Evolutionary conservation across 371 early-diverging fungal genomes (phyloP), one percentile per base, ranked within the genome.

Genomic region (Mortierella sp.): DNA sequence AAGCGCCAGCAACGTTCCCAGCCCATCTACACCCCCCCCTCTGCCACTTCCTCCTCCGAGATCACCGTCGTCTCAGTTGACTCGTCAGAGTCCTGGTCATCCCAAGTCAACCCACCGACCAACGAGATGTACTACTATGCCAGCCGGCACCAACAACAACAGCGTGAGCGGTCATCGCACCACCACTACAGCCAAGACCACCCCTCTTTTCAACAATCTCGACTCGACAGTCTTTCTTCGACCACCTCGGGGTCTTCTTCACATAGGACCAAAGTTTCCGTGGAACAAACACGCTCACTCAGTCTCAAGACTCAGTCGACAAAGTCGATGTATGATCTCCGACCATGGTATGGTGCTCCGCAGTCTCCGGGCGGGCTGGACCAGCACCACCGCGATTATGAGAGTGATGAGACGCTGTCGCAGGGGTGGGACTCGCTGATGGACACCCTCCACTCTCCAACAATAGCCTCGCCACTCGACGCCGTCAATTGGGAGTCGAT

Each of bases 261-360:
- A 13, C 50, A 59, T 44, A 81, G 69, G 48, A 34, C n/a, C 40
- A 61, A 73, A 28, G 28, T 24, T 10, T 53, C 76, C 16, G 71
- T 69, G 13, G 78, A 75, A 28, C 69, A 79, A 57, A 24, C 50
- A 59, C 86, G 86, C 40, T 81, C 81, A 16, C 64, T 79, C 24
- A 85, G 85, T 51, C 71, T 85, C 43, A 85, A 78, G 79, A 81
- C 76, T 34, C 74, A 59, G 21, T 75, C 84, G 5, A 80, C 78
- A 24, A 80, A 85, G 43, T 81, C 81, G 44, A 77, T 81, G 81
- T 75, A 78, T 51, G 81, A 85, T 54, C 78, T 85, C 44, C 77
- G 84, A 59, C 84, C 80, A 11, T 78, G 78, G 79, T 69, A 81
- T 21, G 77, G 74, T 16, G 31, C 70, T 40, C 79, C 79, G 21